Conservation (phyloP, 805 yeast genomes). For the Hanseniaspora valbyensis region DNA sequence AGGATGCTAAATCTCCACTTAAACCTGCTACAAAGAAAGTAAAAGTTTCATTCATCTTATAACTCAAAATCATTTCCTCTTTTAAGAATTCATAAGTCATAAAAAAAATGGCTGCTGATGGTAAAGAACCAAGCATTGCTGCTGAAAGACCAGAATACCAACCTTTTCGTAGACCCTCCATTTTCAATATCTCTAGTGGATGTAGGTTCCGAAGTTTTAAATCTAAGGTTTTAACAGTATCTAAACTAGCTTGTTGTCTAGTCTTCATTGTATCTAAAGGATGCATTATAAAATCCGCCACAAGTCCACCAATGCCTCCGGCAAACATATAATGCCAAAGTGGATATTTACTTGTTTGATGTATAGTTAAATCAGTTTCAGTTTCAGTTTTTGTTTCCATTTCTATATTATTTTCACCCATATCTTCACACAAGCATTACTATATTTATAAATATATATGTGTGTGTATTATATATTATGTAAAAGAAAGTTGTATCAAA, state of each 20-base stretch:
- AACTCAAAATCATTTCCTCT: slow-evolving; percentile 52
- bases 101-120: slow-evolving; percentile 89
- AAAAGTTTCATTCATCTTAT: slow-evolving; percentile 60
- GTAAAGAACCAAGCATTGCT: slow-evolving; percentile 84
- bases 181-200: slow-evolving; percentile 48
- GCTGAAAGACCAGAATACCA: slow-evolving; percentile 88
- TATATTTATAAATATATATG: neutral
- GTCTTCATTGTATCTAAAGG: slow-evolving; percentile 94
- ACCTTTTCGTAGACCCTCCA: slow-evolving; percentile 80
- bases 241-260: slow-evolving; percentile 69
- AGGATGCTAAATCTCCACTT: slow-evolving; percentile 84
- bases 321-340: slow-evolving; percentile 60
- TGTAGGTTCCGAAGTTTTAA: slow-evolving; percentile 13
- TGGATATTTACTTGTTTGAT: slow-evolving; percentile 24
- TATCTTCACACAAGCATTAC: neutral
- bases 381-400: neutral
- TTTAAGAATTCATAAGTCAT: slow-evolving; percentile 80
- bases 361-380: neutral
- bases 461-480: no score
- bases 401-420: neutral
- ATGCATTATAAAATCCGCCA: slow-evolving; percentile 90
- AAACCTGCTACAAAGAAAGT: slow-evolving; percentile 79
- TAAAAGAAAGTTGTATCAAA: no score
- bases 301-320: slow-evolving; percentile 89
- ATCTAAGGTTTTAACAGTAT: slow-evolving; percentile 13